Base-by-base conservation (phyloP, 2,329 filamentous ascomycete species). In the Claviceps monticola region DNA sequence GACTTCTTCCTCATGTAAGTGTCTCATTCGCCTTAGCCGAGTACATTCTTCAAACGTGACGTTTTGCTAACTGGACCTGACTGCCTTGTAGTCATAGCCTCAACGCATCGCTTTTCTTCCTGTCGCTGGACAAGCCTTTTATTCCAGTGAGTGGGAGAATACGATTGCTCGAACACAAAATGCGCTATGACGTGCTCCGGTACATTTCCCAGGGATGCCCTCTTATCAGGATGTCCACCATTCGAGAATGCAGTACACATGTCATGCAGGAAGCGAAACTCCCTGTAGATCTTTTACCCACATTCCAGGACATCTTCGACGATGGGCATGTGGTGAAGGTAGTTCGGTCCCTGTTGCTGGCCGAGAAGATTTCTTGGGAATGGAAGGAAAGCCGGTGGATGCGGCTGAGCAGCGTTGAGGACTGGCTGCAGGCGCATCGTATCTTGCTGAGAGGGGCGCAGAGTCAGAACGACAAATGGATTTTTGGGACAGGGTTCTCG, bases 281-380 rank as follows among this genome's bases (percentile, higher is more conserved):
- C 74, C 54, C 71, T 63, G 49, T 75, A 67, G 72, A 73, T 1
- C 64, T 80, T 3, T 64, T 79, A 6, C 62, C 70, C 1, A 67
- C 73, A 9, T 63, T 82, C 17, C 71, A 74, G 53, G 54, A 56
- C 9, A 61, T 76, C 37, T 61, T 74, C 0, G 90, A 95, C 57
- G 89, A 96, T 65, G 89, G 90, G 0, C 91, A 97, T 67, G 74
- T 80, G 9, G 74, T 82, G 51, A 96, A 96, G 66, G 68, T 94
- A 5, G 73, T 83, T 7, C 73, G 89, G 36, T 83, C 87, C 1
- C 65, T 93, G 17, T 76, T 77, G 4, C 67, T 88, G 59, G 87
- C 80, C 1, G 73, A 83, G 62, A 62, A 71, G 36, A 60, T 75
- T 1, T 76, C 74, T 49, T 59, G 62, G 56, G 63, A 64, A 42